Conservation (phyloP, 345 rosid genomes). For the Excoecaria cochinchinensis region DNA sequence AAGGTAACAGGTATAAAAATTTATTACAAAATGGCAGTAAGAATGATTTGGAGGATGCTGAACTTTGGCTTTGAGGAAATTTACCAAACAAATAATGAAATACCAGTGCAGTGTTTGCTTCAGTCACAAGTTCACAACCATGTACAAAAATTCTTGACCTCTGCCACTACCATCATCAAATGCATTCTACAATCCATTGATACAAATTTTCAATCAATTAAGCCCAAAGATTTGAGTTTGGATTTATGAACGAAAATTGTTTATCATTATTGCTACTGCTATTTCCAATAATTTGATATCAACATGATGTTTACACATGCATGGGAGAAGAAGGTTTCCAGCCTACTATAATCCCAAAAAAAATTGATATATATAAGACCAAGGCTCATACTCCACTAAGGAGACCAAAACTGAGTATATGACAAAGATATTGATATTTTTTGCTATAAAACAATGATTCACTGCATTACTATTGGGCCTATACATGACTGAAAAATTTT, state of each 20-base stretch:
- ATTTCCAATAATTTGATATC: constrained; percentile 2
- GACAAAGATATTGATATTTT: constrained; percentile 4
- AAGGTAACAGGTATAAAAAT: too few species aligned
- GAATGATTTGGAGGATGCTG: background rate
- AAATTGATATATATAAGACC: background rate
- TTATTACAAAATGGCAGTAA: too few species aligned
- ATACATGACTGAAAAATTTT: constrained; percentile 73
- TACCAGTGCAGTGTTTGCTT: too few species aligned
- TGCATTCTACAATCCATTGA: background rate
- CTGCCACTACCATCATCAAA: too few species aligned
- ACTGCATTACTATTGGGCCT: constrained; percentile 61
- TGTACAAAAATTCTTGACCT: too few species aligned
- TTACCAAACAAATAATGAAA: background rate
- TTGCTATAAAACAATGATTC: constrained; percentile 3
- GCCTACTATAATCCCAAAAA: background rate
- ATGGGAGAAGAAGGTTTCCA: constrained; percentile 9
- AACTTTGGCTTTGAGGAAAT: background rate
- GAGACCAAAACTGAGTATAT: constrained; percentile 34
- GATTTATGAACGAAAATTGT: background rate
- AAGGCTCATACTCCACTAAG: background rate
- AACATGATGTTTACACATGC: background rate
- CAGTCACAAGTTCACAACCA: too few species aligned
- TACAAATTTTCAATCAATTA: background rate
- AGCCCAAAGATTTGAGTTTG: background rate
- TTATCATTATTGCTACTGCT: constrained; percentile 8